phyloP scores from a whole-genome alignment of 2,329 filamentous ascomycete genomes.

The Pseudogymnoascus sp. region DNA sequence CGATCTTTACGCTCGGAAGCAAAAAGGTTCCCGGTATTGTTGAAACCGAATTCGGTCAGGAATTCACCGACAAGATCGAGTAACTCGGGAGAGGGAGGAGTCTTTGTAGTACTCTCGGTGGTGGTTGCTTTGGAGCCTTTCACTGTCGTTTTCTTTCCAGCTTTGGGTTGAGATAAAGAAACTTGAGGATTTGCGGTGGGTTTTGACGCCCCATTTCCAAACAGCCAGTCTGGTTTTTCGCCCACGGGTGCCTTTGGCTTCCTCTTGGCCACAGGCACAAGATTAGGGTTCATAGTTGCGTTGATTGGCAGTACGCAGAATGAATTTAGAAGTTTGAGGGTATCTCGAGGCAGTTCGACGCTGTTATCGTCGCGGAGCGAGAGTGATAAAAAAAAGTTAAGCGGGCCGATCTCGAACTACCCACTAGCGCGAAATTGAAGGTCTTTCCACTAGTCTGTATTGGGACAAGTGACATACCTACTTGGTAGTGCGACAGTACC shows the following conservation, averaged over 20 bases:
- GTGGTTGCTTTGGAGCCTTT: slow-evolving; percentile 2
- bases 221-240: slow-evolving; percentile 28
- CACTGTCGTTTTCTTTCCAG: slow-evolving; percentile 12
- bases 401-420: slow-evolving; percentile 3
- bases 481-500: slow-evolving; percentile 2
- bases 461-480: slow-evolving; percentile 5
- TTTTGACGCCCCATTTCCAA: slow-evolving; percentile 20
- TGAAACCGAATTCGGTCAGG: slow-evolving; percentile 58
- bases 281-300: slow-evolving; percentile 23
- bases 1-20: slow-evolving; percentile 50
- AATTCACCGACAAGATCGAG: slow-evolving; percentile 62
- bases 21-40: slow-evolving; percentile 54
- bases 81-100: slow-evolving; percentile 50
- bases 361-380: not conserved
- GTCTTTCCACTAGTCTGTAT: not conserved
- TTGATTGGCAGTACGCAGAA: not conserved
- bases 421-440: not conserved
- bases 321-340: not conserved
- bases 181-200: slow-evolving; percentile 10
- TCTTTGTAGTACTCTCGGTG: slow-evolving; percentile 17
- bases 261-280: slow-evolving; percentile 27
- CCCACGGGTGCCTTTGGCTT: slow-evolving; percentile 16
- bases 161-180: slow-evolving; percentile 11
- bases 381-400: slow-evolving; percentile 8
- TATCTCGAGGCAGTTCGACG: not conserved